Conservation (phyloP, 176 grass and related monocot species). For the Calamus simplicifolius region DNA sequence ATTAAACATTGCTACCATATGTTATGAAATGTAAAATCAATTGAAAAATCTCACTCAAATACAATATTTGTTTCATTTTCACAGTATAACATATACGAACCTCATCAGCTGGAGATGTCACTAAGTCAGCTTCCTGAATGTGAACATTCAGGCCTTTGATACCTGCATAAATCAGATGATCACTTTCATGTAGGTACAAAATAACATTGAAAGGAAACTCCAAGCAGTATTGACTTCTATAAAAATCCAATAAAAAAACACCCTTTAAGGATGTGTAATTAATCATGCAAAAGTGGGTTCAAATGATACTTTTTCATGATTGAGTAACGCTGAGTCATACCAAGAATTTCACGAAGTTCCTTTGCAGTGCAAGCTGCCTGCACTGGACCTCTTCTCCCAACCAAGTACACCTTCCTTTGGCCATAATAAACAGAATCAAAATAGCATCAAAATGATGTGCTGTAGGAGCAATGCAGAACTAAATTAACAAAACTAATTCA, state of each 20-base stretch:
- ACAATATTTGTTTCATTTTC: too few species aligned
- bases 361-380: conserved; percentile 94
- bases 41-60: too few species aligned
- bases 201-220: neutral
- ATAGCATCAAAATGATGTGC: conserved; percentile 12
- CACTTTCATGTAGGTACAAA: too few species aligned
- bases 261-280: neutral
- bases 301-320: neutral
- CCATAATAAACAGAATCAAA: conserved; percentile 13
- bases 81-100: conserved; percentile 24
- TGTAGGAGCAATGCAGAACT: too few species aligned
- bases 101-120: conserved; percentile 49
- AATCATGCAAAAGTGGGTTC: neutral
- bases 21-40: too few species aligned
- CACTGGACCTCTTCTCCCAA: conserved; percentile 75
- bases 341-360: conserved; percentile 83
- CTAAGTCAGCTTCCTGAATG: conserved; percentile 50
- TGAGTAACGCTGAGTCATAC: conserved; percentile 27
- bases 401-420: conserved; percentile 78
- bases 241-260: neutral
- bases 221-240: neutral
- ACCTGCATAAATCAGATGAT: conserved; percentile 30
- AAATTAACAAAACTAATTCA: too few species aligned
- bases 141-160: conserved; percentile 60
- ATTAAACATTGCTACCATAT: too few species aligned